A percentile compares a stretch with the other conserved stretches of the same genome.
phyloP scores from a whole-genome alignment of 306 rosid species.

The Cicer chorassanicum region DNA sequence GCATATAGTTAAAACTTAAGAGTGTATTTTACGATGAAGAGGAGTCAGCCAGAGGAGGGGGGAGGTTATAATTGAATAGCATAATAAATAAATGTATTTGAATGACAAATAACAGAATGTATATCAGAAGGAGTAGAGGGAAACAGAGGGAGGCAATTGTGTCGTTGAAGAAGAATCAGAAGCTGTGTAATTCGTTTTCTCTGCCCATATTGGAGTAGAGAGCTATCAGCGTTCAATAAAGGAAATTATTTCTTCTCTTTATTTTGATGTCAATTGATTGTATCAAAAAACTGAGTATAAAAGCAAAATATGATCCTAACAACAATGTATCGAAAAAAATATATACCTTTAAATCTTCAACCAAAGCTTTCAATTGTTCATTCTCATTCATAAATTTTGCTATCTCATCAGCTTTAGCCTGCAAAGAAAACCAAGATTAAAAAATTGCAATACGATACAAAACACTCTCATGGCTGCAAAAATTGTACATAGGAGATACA shows the following conservation, averaged over 20 bases:
- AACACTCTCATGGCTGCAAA: slow-evolving; percentile 34
- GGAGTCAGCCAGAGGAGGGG: not conserved
- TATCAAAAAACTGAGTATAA: slow-evolving; percentile 12
- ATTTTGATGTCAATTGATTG: not conserved
- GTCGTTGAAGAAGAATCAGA: not conserved
- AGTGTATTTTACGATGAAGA: not conserved
- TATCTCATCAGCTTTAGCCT: slow-evolving; percentile 99
- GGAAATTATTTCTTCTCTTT: not conserved
- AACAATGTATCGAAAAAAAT: slow-evolving; percentile 24
- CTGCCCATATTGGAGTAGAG: slow-evolving; percentile 19
- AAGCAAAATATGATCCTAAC: slow-evolving; percentile 17
- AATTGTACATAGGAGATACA: slow-evolving; percentile 29
- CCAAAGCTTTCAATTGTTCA: slow-evolving; percentile 74
- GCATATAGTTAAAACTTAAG: not conserved
- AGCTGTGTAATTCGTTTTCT: slow-evolving; percentile 1
- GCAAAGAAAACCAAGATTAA: slow-evolving; percentile 43
- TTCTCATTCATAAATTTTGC: slow-evolving; percentile 96
- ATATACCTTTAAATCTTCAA: slow-evolving; percentile 85
- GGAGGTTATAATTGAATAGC: not conserved
- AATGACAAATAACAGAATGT: slow-evolving; percentile 2
- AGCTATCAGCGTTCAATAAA: not conserved
- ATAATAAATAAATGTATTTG: slow-evolving; percentile 11
- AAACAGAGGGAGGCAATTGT: slow-evolving; percentile 1
- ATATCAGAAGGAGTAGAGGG: not conserved
- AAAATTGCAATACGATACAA: slow-evolving; percentile 27